These are phyloP conservation scores for Umbelopsis sp. DNA, from an alignment of 192 early-diverging fungal species.

Conservation along the genomic window DNA sequence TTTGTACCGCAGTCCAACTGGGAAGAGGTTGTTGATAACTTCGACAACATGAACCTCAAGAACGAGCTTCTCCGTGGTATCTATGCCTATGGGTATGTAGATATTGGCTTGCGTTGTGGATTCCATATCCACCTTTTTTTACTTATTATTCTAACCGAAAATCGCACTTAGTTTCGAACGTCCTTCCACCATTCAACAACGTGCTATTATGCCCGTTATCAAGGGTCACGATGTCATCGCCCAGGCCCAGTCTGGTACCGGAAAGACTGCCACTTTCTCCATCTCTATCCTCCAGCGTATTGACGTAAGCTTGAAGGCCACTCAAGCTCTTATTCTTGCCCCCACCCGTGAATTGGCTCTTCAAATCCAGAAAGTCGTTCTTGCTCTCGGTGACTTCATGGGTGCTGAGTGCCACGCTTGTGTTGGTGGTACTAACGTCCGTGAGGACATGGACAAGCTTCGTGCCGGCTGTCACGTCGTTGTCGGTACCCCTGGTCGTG, in stretches of 20 bases:
- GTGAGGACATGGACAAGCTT: conserved; percentile 92
- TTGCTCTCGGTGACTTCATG: conserved; percentile 97
- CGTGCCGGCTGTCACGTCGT: conserved; percentile 93
- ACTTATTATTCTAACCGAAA: too few species aligned
- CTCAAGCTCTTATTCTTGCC: conserved; percentile 90
- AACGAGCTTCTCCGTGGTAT: conserved; percentile 94
- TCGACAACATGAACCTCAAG: conserved; percentile 94
- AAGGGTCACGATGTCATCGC: conserved; percentile 94
- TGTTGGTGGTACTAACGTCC: conserved; percentile 90
- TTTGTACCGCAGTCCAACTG: conserved; percentile 77
- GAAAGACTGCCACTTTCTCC: conserved; percentile 97
- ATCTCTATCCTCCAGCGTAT: conserved; percentile 92
- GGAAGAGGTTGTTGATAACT: conserved; percentile 92
- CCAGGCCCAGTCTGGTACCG: conserved; percentile 97
- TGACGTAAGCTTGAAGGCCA: conserved; percentile 85
- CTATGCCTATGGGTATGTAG: conserved; percentile 90
- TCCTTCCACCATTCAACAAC: conserved; percentile 95
- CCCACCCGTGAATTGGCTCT: conserved; percentile 96
- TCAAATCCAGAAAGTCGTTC: conserved; percentile 91
- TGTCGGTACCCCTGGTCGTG: conserved; percentile 93
- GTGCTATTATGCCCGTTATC: conserved; percentile 89
- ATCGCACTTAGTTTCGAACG: conserved; percentile 84
- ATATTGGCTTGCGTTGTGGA: background rate
- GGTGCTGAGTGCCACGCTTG: conserved; percentile 94
- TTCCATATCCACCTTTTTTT: background rate